These are phyloP conservation scores for Epichloe coenophiala DNA, from an alignment of 2,329 filamentous ascomycete genomes.

Conservation along the genomic window DNA sequence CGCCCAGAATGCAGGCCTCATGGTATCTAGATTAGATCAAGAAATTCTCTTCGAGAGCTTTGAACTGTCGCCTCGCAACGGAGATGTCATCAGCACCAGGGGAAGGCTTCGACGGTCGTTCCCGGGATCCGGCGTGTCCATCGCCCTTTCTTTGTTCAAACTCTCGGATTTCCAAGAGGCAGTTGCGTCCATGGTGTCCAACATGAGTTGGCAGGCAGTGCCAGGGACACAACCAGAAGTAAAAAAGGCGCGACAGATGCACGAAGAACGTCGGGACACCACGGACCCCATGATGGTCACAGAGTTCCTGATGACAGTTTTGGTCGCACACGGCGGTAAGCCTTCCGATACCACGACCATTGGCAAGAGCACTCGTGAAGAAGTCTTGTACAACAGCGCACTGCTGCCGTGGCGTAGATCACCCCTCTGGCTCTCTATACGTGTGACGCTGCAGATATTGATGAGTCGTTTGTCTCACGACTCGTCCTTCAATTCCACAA, in stretches of 20 bases:
- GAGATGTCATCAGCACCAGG: conserved; percentile 12
- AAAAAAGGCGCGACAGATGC: conserved; percentile 26
- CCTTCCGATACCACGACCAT: conserved; percentile 18
- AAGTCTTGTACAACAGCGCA: conserved; percentile 29
- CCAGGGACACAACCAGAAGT: conserved; percentile 10
- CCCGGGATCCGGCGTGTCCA: conserved; percentile 11
- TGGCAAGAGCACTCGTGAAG: conserved; percentile 40
- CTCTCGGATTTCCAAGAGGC: conserved; percentile 7
- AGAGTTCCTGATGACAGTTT: conserved; percentile 26
- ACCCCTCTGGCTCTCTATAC: conserved; percentile 40
- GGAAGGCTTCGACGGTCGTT: conserved; percentile 19
- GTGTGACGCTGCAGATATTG: conserved; percentile 32
- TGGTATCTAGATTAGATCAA: conserved; percentile 8
- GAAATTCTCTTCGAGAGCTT: conserved; percentile 19
- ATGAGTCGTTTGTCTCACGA: neutral
- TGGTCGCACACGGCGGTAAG: conserved; percentile 23
- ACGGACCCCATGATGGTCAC: conserved; percentile 35
- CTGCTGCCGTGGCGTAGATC: conserved; percentile 33
- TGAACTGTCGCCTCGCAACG: conserved; percentile 19
- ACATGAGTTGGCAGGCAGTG: conserved; percentile 14
- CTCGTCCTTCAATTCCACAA: conserved; percentile 4
- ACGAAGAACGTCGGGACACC: conserved; percentile 33
- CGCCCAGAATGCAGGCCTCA: conserved; percentile 23
- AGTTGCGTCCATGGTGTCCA: conserved; percentile 11
- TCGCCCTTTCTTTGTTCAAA: conserved; percentile 8